Percentiles rank a stretch among this genome's conserved stretches.
Evolutionary conservation across 2,329 filamentous ascomycete species (phyloP).

Genomic region (Tolypocladium inflatum): DNA sequence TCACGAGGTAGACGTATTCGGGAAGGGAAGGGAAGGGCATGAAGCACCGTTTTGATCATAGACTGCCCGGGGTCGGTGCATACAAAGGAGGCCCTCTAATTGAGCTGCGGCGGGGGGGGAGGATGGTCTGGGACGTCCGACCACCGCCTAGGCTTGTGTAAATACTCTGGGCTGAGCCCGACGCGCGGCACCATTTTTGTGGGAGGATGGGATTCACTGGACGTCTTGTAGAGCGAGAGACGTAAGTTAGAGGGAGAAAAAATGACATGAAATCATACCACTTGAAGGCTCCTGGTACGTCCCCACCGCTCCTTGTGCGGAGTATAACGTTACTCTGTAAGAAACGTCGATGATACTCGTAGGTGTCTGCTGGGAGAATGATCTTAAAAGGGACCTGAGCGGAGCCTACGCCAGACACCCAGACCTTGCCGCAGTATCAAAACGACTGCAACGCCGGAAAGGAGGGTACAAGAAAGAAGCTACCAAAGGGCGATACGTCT

Average conservation of each 20-base stretch:
- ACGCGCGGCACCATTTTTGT: background rate
- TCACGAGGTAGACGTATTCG: slow-evolving; percentile 7
- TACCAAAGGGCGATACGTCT: too few species aligned
- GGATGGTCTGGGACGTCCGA: background rate
- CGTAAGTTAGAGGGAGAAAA: background rate
- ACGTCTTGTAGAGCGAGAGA: background rate
- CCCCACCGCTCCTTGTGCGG: background rate
- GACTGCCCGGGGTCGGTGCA: slow-evolving; percentile 1
- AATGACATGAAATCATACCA: background rate
- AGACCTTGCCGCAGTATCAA: too few species aligned
- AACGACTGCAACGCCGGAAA: too few species aligned
- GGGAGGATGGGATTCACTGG: background rate
- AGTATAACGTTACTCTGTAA: too few species aligned
- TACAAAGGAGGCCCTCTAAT: slow-evolving; percentile 2
- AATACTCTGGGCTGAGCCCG: slow-evolving; percentile 1
- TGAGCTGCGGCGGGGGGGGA: background rate
- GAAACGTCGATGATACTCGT: too few species aligned
- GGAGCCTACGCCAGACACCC: too few species aligned
- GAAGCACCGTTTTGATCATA: slow-evolving; percentile 5
- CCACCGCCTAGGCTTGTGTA: slow-evolving; percentile 4
- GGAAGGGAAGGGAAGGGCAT: background rate
- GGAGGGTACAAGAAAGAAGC: too few species aligned
- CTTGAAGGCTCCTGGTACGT: background rate
- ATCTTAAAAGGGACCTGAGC: too few species aligned
- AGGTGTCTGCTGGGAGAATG: too few species aligned